Percentiles rank a stretch among this genome's conserved stretches.
Evolutionary conservation across 2,329 filamentous ascomycete species (phyloP).

Genomic region (Sporothrix sp.): DNA sequence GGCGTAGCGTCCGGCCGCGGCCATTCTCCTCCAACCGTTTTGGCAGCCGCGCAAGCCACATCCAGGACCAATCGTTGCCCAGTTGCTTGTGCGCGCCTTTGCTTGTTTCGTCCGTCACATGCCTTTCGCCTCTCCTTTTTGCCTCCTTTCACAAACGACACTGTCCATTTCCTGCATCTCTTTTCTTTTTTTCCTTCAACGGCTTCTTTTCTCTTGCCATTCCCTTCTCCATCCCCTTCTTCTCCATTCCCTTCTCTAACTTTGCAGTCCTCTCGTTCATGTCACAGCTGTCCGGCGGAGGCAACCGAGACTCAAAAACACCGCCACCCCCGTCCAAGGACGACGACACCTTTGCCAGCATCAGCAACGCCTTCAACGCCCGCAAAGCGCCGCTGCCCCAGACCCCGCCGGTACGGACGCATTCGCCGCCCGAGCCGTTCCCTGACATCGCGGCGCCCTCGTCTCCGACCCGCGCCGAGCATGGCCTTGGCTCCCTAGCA

Average conservation of each 20-base stretch:
- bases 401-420: neutral
- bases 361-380: neutral
- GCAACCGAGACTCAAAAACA: conserved; percentile 32
- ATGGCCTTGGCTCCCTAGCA: conserved; percentile 27
- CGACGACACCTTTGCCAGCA: conserved; percentile 10
- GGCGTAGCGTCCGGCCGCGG: neutral
- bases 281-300: conserved; percentile 59
- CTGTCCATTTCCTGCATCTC: no score
- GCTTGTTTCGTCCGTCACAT: no score
- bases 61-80: neutral
- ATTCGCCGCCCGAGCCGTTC: conserved; percentile 14
- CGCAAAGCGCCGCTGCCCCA: no score
- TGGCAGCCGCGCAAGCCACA: neutral
- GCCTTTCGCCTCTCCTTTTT: no score
- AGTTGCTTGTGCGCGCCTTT: neutral
- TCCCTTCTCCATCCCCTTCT: no score
- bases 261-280: conserved; percentile 55
- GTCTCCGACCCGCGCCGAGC: conserved; percentile 27
- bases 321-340: conserved; percentile 20
- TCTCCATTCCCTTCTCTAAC: neutral
- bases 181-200: neutral
- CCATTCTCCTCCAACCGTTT: conserved; percentile 8
- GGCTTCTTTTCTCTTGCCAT: no score
- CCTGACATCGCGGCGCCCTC: conserved; percentile 17
- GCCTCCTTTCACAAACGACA: no score